Evolutionary conservation across 2,329 filamentous ascomycete genomes (phyloP).

Genomic region (Calonectria pseudoreteaudii): DNA sequence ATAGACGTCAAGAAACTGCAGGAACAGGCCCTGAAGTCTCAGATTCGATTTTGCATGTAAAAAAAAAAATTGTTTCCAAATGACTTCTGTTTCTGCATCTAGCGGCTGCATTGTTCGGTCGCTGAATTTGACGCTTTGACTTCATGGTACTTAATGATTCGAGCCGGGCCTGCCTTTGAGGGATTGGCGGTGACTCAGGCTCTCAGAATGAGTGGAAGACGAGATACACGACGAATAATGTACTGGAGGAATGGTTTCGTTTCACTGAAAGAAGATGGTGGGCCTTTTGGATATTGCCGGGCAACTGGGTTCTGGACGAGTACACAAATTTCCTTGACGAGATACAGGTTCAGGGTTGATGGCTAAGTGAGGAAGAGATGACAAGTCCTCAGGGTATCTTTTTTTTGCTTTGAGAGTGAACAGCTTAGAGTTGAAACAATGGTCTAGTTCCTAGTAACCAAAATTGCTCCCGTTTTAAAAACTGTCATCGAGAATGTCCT

Average conservation of each 20-base stretch:
- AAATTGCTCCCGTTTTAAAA: slow-evolving; percentile 56
- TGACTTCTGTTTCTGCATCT: background rate
- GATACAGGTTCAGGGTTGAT: background rate
- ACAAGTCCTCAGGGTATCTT: slow-evolving; percentile 12
- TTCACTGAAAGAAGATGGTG: background rate
- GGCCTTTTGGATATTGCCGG: background rate
- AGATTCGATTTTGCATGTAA: slow-evolving; percentile 43
- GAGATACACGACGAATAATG: background rate
- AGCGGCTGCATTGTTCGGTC: background rate
- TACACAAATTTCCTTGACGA: background rate
- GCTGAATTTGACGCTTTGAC: background rate
- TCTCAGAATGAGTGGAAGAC: too few species aligned
- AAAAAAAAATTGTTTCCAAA: background rate
- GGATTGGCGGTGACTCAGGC: background rate
- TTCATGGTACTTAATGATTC: background rate
- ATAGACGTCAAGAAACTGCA: slow-evolving; percentile 42
- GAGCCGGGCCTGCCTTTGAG: background rate
- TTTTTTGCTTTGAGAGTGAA: slow-evolving; percentile 10
- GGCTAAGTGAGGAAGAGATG: background rate
- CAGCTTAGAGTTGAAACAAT: background rate
- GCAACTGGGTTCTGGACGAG: background rate
- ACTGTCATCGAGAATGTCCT: slow-evolving; percentile 71
- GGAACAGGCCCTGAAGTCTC: slow-evolving; percentile 43
- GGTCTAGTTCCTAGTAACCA: background rate
- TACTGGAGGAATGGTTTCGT: background rate